Conservation (phyloP, 495 filamentous ascomycete species). For the Neurospora sp. region DNA sequence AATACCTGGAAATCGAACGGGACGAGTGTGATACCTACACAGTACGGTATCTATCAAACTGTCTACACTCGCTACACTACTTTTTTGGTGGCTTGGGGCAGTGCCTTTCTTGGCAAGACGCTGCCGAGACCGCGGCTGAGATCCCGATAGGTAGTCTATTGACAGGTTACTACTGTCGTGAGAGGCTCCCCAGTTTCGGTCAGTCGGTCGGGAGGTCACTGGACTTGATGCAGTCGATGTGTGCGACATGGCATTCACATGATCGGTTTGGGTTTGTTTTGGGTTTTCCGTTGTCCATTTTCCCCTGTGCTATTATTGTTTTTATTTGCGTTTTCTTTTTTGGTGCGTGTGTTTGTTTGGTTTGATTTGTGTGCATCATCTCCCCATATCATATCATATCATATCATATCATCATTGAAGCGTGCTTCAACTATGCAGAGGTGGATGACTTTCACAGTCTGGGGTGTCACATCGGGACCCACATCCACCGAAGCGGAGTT, state of each 20-base stretch:
- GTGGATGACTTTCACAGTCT: too few species aligned
- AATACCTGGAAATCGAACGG: too few species aligned
- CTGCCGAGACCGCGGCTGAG: neutral
- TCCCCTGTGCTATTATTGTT: neutral
- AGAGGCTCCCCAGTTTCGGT: neutral
- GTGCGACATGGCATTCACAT: neutral
- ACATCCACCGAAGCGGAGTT: too few species aligned
- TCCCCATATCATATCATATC: neutral
- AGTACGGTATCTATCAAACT: neutral
- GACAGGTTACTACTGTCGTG: neutral
- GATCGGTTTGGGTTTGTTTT: neutral
- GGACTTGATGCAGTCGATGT: neutral
- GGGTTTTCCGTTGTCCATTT: neutral
- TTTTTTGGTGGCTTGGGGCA: neutral
- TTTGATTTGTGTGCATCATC: neutral
- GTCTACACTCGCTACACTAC: neutral
- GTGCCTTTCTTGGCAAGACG: neutral
- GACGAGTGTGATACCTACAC: neutral
- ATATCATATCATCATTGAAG: neutral
- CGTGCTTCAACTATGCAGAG: too few species aligned
- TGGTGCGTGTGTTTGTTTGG: neutral
- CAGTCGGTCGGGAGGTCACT: neutral
- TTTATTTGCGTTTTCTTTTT: neutral
- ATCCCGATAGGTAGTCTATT: neutral
- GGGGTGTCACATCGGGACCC: too few species aligned